Evolutionary conservation across 306 rosid genomes (phyloP), one percentile per base, ranked within the genome.

Genomic region (Corylus heterophylla): DNA sequence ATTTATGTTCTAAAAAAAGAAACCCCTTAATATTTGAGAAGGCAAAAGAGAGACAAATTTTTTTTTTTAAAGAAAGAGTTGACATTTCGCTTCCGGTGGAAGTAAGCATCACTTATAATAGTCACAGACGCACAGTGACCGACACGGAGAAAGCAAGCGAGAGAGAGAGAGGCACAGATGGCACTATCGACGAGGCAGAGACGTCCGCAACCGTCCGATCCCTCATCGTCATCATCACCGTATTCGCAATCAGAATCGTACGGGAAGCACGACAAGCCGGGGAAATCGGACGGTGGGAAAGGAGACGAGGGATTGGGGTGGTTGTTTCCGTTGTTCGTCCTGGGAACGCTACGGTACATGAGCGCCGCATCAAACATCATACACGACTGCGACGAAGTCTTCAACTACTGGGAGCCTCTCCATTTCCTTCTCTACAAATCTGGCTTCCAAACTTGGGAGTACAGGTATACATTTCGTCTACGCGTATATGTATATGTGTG

Each of bases 371-470:
- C 98, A 8, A 96, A 96, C 80, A 93, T 96, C 86, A 85, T 96
- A 12, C 99, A 96, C 71, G 99, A 93, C 78, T 96, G 99, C 77
- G 99, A 96, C 63, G 99, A 96, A 78, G 98, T 96, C 81, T 96
- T 91, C 89, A 96, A 93, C 86, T 93, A 96, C 81, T 96, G 98
- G 99, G 99, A 93, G 58, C 99, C 99, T 62, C 94, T 95, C 63
- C 99, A 95, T 86, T 95, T n/a, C 79, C 97, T 95, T 81, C 96
- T 95, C 78, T 91, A 89, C 87, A 93, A 90, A 91, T 88, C 94
- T 86, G 98, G 98, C 39, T 95, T 95, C 77, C 99, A 95, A 20
- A 95, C 99, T 20, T 95, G 99, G 99, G 99, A 95, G 83, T 96
- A 96, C 82, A 91, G 98, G 97, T 79, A 48, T 56, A 55, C 51